A percentile compares a stretch with the other conserved stretches of the same genome.
Evolutionary conservation across 2,329 filamentous ascomycete genomes (phyloP).

Genomic region (Aureobasidium vineae): DNA sequence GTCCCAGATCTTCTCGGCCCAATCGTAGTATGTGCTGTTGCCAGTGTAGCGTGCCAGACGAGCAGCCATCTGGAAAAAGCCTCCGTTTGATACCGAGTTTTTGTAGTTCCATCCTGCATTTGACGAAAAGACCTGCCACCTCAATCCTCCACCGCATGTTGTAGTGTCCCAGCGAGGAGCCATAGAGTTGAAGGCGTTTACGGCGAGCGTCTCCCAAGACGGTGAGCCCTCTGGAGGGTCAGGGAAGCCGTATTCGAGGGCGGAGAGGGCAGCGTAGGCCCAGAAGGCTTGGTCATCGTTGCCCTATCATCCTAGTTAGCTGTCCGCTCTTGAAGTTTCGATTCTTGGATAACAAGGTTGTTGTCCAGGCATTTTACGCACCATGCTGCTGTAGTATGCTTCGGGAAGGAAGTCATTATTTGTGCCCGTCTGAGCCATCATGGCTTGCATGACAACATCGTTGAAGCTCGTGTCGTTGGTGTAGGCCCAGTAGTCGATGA

Average conservation of each 20-base stretch:
- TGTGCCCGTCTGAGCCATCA: constrained; percentile 45
- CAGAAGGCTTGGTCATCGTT: constrained; percentile 72
- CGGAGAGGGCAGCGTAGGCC: constrained; percentile 77
- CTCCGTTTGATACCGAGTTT: constrained; percentile 76
- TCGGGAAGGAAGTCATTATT: constrained; percentile 46
- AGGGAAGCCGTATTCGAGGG: constrained; percentile 73
- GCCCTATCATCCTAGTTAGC: constrained; percentile 30
- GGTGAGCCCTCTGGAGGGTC: constrained; percentile 61
- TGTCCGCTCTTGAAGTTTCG: neutral
- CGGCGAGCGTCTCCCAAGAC: constrained; percentile 72
- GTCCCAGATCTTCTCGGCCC: constrained; percentile 50
- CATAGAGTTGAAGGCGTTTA: constrained; percentile 79
- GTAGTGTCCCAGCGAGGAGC: constrained; percentile 65
- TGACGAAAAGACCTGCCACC: constrained; percentile 79
- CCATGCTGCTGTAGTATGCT: constrained; percentile 37
- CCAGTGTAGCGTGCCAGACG: constrained; percentile 41
- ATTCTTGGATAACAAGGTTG: too few relatives aligned
- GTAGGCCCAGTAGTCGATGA: constrained; percentile 48
- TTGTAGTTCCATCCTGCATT: constrained; percentile 75
- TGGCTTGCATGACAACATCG: constrained; percentile 43
- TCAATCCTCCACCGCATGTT: constrained; percentile 69
- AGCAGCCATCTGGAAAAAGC: constrained; percentile 78
- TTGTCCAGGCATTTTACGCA: neutral
- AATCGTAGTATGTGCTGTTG: constrained; percentile 59
- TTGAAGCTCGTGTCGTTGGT: constrained; percentile 48